Base-by-base conservation (phyloP, 805 yeast genomes). In the Saccharomycopsis oosterbeekiorum region DNA sequence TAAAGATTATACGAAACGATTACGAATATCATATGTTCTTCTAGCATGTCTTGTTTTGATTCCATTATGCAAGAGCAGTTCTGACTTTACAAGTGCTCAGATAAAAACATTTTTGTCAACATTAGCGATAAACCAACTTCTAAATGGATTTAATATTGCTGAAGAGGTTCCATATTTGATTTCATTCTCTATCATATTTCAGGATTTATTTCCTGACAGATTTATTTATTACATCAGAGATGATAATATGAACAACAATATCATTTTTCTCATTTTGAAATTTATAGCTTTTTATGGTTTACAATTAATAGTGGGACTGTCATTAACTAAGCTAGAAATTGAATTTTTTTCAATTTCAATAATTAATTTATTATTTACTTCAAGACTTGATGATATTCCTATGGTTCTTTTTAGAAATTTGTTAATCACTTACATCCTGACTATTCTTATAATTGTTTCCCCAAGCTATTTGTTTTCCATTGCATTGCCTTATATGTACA, bases 261-360 rank as follows among this genome's bases (percentile, higher is more conserved):
- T 53, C 6, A 4, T 21, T 34, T 15, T 56, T 4, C 36, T 56
- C 24, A 12, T 56, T n/a, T 29, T 34, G 36, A 56, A 41, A 41
- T 26, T 56, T 24, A 26, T 29, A 12, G 17, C 21, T 3, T 56
- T 26, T 36, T 26, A 56, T 9, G 43, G 42, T 24, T 56, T 56
- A 14, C 17, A 56, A 41, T 14, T 29, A 41, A 29, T 56, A 26
- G 58, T 56, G n/a, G 12, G n/a, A 10, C 43, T n/a, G 43, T 60
- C 62, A 1, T 36, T 60, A 21, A 56, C 62, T 5, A 40, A 42
- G 19, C 12, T 60, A 6, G 62, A 60, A 36, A 37, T 60, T 4
- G 58, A 57, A 26, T 60, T 60, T 54, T 60, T 60, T 21, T 37
- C 51, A 9, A 57, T 26, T 4, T 19, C 47, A 17, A 36, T 60